Base-by-base conservation (phyloP, 768 basidiomycete species). In the Clitopilus passeckerianus region DNA sequence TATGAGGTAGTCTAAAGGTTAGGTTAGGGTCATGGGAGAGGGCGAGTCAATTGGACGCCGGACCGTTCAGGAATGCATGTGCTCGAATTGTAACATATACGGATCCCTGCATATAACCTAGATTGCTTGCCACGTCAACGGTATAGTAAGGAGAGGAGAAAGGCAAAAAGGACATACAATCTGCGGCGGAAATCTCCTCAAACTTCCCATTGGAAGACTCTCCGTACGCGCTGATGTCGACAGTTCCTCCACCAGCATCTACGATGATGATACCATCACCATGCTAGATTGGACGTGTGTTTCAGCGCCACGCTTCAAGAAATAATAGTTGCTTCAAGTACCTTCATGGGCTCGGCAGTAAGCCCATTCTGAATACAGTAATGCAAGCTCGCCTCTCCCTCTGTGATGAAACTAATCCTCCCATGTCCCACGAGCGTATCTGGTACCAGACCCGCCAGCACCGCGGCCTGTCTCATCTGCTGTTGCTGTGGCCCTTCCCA, bases 381-480 rank as follows among this genome's bases (percentile, higher is more conserved):
- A 59, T 85, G 78, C 6, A 84, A 61, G 61, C 78, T 80, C 0
- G 84, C 84, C 60, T 85, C 84, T 0, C 83, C 84, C 62, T 85
- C 83, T 0, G 82, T 84, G 15, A 84, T 74, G 54, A 85, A 76
- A 5, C 74, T 77, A 2, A 85, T 64, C 0, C 80, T 76, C 1
- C 68, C 65, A 16, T 73, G 75, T 0, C 72, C 76, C 15, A 67
- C 69, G 6, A 68, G 56, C 0, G 64, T 69, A 57, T 72, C 61
- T 0, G 74, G 62, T 1, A 85, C 70, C 23, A 86, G 72, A 16
- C 81, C 78, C 0, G 77, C 84, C 24, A 69, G 24, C 6, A 76
- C 67, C 0, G 80, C 82, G 0, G 84, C 84, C 9, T 67, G 63
- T 14, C 84, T 76, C 67, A 85, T 76, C 57, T 75, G 70, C 5